Conservation (phyloP, 106 monocot species). For the Agapanthus africanus region DNA sequence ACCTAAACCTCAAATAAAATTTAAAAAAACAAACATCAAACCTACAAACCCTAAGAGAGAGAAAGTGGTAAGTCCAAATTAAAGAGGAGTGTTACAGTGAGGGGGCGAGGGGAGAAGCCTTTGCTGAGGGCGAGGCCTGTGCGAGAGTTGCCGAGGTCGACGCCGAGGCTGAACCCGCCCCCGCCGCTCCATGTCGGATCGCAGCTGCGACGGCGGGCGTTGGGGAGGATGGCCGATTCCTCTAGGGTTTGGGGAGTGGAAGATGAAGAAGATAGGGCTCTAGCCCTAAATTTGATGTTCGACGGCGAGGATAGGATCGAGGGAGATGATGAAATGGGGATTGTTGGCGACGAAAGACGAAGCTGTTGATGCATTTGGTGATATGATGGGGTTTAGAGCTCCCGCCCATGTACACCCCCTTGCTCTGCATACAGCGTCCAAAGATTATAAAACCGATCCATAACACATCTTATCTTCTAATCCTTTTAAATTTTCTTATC, state of each 20-base stretch:
- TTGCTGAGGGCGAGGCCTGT: constrained; percentile 88
- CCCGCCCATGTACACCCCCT: no score
- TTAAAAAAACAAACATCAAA: no score
- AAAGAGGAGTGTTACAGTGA: constrained; percentile 30
- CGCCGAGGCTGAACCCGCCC: constrained; percentile 80
- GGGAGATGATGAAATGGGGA: no score
- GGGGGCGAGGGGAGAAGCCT: constrained; percentile 59
- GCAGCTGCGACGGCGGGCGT: constrained; percentile 45
- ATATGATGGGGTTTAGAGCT: no score
- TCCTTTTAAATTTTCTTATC: no score
- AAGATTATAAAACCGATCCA: no score
- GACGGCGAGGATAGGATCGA: no score
- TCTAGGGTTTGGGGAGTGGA: not conserved
- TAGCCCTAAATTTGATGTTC: constrained; percentile 1
- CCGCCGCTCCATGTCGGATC: constrained; percentile 33
- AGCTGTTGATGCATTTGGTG: no score
- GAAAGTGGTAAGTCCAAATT: not conserved
- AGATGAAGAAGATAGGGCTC: not conserved
- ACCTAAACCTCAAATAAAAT: constrained; percentile 39
- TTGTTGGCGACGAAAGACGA: no score
- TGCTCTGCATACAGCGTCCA: no score
- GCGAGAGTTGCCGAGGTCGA: constrained; percentile 66
- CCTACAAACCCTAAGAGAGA: not conserved
- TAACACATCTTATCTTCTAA: no score
- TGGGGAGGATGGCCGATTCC: constrained; percentile 23